Percentiles rank a stretch among this genome's conserved stretches.
Evolutionary conservation across 257 asterid species (phyloP).

Genomic region (Henckelia pumila): DNA sequence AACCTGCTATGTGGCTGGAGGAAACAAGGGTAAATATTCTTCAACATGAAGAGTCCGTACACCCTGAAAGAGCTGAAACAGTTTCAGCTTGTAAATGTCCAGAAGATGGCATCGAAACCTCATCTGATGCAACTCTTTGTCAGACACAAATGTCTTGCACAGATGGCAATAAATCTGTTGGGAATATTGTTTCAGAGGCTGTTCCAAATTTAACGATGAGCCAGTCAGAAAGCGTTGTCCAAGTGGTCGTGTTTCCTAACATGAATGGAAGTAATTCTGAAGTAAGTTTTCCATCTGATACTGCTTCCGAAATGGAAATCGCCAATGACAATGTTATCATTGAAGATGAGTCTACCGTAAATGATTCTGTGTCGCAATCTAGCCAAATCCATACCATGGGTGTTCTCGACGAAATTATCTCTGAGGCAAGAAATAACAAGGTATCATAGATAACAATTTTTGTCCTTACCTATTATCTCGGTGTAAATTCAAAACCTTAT

Average conservation of each 20-base stretch:
- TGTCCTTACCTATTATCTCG: background rate
- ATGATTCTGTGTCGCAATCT: constrained; percentile 42
- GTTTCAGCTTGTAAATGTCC: background rate
- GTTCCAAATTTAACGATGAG: constrained; percentile 21
- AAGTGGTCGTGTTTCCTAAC: constrained; percentile 32
- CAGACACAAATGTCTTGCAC: background rate
- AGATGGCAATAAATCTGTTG: constrained; percentile 10
- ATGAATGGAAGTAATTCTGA: constrained; percentile 28
- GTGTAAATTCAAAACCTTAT: background rate
- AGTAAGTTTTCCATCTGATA: constrained; percentile 22
- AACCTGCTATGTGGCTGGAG: constrained; percentile 25
- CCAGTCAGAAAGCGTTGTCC: constrained; percentile 29
- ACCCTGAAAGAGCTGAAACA: background rate
- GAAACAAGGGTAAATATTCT: background rate
- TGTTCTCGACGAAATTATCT: constrained; percentile 60
- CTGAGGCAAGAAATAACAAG: constrained; percentile 72
- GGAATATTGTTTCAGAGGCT: constrained; percentile 19
- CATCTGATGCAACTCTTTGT: background rate
- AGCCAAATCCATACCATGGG: constrained; percentile 45
- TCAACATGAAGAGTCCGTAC: background rate
- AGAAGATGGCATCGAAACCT: background rate
- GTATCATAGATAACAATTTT: constrained; percentile 33
- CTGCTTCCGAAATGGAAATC: constrained; percentile 27
- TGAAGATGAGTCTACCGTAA: constrained; percentile 33
- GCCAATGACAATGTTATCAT: constrained; percentile 22